Evolutionary conservation across 1,284 basidiomycete genomes (phyloP).

Genomic region (Heterobasidion irregulare): DNA sequence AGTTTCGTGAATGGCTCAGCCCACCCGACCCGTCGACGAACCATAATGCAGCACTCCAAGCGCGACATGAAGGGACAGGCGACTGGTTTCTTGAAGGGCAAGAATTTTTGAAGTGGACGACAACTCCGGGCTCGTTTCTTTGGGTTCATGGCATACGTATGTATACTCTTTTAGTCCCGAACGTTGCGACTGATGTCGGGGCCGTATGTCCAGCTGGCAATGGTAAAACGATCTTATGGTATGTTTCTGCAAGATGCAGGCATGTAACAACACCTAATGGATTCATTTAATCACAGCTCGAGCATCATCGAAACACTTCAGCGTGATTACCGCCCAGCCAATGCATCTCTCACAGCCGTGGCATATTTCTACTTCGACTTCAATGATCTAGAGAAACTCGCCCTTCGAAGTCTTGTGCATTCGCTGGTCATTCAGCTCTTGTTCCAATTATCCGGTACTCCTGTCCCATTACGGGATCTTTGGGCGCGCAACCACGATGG

Average conservation of each 20-base stretch:
- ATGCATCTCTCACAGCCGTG: neutral
- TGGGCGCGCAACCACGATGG: neutral
- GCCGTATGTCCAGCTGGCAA: neutral
- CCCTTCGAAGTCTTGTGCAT: neutral
- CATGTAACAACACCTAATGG: neutral
- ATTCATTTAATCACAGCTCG: neutral
- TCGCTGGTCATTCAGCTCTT: conserved; percentile 3
- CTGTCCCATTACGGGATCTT: neutral
- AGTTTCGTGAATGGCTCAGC: too few species aligned
- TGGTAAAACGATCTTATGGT: conserved; percentile 5
- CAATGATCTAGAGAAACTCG: neutral
- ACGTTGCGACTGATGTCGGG: too few species aligned
- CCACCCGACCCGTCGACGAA: neutral
- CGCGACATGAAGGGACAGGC: neutral
- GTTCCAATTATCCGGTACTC: neutral
- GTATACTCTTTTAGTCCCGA: neutral
- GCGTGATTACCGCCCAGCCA: neutral
- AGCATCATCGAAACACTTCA: conserved; percentile 1
- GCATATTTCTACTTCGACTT: conserved; percentile 4
- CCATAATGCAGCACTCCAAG: neutral
- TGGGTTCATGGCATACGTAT: conserved; percentile 3
- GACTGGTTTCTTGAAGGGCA: neutral
- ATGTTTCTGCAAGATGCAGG: neutral
- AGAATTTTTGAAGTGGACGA: neutral
- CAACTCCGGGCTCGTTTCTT: neutral